A percentile compares a stretch with the other conserved stretches of the same genome.
These are phyloP conservation scores for Colletotrichum chrysophilum DNA, from an alignment of 2,329 filamentous ascomycete species.

Conservation along the genomic window DNA sequence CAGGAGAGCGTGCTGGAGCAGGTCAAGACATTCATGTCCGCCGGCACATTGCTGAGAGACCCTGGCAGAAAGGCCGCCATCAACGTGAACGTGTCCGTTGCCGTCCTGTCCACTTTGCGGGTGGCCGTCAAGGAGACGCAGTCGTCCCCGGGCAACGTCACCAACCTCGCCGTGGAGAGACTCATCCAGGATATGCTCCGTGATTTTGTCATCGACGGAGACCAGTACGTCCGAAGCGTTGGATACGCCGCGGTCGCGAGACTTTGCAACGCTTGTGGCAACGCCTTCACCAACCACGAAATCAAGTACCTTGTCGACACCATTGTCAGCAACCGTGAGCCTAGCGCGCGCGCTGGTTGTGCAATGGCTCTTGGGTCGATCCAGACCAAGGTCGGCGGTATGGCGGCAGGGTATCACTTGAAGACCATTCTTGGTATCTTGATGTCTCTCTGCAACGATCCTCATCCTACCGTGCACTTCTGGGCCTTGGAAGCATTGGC, in stretches of 20 bases:
- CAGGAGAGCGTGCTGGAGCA: conserved; percentile 97
- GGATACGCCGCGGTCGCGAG: conserved; percentile 86
- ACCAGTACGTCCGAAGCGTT: conserved; percentile 84
- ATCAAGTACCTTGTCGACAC: conserved; percentile 93
- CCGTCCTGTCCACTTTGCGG: conserved; percentile 79
- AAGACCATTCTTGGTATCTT: conserved; percentile 97
- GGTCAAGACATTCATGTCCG: conserved; percentile 86
- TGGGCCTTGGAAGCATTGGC: conserved; percentile 93
- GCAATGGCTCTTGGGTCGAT: conserved; percentile 93
- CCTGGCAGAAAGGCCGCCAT: conserved; percentile 89
- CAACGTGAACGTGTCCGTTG: conserved; percentile 85
- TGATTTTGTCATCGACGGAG: conserved; percentile 79
- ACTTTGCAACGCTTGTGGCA: conserved; percentile 84
- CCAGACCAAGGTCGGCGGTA: conserved; percentile 93
- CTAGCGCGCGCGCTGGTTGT: conserved; percentile 90
- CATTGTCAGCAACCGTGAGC: conserved; percentile 92
- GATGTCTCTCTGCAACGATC: conserved; percentile 97
- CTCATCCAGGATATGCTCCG: conserved; percentile 77
- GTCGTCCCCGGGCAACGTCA: conserved; percentile 75
- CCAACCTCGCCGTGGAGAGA: conserved; percentile 78
- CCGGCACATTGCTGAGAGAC: conserved; percentile 80
- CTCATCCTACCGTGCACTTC: conserved; percentile 93
- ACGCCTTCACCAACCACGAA: conserved; percentile 85
- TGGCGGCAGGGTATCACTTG: conserved; percentile 94
- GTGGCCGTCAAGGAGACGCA: conserved; percentile 83